These are phyloP conservation scores for Dentipellis fragilis DNA, from an alignment of 768 basidiomycete genomes.

Conservation along the genomic window DNA sequence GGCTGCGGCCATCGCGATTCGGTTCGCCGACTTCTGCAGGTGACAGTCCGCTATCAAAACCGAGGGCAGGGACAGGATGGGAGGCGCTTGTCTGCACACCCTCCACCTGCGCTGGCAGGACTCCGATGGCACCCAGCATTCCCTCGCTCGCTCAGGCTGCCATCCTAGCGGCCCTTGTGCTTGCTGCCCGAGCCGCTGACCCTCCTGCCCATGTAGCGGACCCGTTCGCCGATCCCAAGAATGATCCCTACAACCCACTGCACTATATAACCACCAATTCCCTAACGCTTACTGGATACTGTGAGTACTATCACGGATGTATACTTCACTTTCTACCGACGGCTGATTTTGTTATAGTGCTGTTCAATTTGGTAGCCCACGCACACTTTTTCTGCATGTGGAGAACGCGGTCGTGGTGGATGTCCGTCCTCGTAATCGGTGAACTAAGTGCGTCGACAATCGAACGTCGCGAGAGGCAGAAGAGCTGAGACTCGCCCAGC, in stretches of 20 bases:
- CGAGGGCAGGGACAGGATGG: too few relatives aligned
- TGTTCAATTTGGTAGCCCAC: neutral
- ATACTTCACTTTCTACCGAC: constrained; percentile 33
- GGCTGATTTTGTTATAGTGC: constrained; percentile 6
- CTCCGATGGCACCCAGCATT: too few relatives aligned
- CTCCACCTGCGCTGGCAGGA: too few relatives aligned
- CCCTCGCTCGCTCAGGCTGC: too few relatives aligned
- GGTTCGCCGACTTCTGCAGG: too few relatives aligned
- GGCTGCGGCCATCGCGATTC: too few relatives aligned
- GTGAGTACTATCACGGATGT: constrained; percentile 17
- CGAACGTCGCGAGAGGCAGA: neutral
- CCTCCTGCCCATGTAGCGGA: constrained; percentile 15
- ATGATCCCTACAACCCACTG: constrained; percentile 45
- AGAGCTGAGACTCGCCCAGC: constrained; percentile 23
- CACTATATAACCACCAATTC: constrained; percentile 47
- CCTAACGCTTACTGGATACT: constrained; percentile 38
- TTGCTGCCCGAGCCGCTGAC: neutral
- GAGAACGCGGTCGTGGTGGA: constrained; percentile 15
- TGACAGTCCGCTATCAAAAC: too few relatives aligned
- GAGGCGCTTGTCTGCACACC: too few relatives aligned
- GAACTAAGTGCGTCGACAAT: constrained; percentile 34
- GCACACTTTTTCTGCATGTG: constrained; percentile 1
- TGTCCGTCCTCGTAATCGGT: constrained; percentile 43
- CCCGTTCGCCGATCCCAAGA: constrained; percentile 37
- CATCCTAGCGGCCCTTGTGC: too few relatives aligned